Percentiles rank a stretch among this genome's conserved stretches.
These are phyloP conservation scores for Mucor circinelloides DNA, from an alignment of 371 early-diverging fungal genomes.

Conservation along the genomic window DNA sequence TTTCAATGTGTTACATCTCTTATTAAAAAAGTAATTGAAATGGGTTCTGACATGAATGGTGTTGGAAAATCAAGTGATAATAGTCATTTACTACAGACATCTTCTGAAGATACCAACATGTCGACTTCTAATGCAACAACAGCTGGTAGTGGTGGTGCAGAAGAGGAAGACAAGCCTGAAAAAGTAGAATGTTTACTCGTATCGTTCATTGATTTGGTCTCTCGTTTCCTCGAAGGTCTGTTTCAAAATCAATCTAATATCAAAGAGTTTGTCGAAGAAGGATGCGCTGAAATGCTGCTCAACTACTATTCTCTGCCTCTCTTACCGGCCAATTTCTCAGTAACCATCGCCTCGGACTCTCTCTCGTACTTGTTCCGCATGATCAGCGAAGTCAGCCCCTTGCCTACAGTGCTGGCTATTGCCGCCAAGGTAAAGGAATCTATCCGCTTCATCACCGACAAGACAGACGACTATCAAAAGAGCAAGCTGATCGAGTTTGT, in stretches of 20 bases:
- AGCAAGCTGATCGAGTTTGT: conserved; percentile 51
- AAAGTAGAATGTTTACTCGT: conserved; percentile 52
- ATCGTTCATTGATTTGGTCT: conserved; percentile 44
- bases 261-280: conserved; percentile 72
- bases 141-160: not conserved
- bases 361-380: conserved; percentile 74
- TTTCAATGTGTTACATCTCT: conserved; percentile 68
- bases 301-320: conserved; percentile 67
- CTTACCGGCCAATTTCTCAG: conserved; percentile 78
- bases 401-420: conserved; percentile 51
- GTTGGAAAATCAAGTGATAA: conserved; percentile 50
- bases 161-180: conserved; percentile 44
- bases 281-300: conserved; percentile 70
- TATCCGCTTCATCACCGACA: conserved; percentile 37
- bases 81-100: conserved; percentile 35
- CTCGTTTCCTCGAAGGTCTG: conserved; percentile 83
- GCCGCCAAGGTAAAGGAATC: conserved; percentile 55
- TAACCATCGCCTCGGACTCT: conserved; percentile 67
- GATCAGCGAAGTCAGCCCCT: conserved; percentile 68
- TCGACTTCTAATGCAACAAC: not conserved
- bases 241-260: conserved; percentile 79
- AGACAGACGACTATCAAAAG: conserved; percentile 28
- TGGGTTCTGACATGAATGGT: conserved; percentile 45
- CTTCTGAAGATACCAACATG: conserved; percentile 5
- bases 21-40: conserved; percentile 54